phyloP scores from a whole-genome alignment of 306 rosid genomes.

The Trifolium repens region DNA sequence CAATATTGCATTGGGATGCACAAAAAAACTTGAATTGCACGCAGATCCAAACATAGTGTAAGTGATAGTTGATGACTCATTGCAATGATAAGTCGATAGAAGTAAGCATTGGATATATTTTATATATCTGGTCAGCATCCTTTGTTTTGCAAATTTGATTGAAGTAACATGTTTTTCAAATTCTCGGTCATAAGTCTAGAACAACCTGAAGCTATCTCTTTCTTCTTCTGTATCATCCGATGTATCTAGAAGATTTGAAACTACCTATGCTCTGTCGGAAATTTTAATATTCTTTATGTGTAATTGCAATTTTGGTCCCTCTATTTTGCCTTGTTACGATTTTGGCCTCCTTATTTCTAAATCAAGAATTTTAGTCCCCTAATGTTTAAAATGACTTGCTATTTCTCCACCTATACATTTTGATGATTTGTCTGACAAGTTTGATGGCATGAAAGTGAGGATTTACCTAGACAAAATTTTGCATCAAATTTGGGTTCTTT shows the following conservation, averaged over 20 bases:
- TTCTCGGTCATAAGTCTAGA: conserved; percentile 1
- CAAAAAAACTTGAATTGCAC: too few species aligned
- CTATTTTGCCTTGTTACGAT: not conserved
- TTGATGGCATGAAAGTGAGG: not conserved
- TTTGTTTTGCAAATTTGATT: conserved; percentile 18
- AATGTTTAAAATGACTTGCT: too few species aligned
- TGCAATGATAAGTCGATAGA: not conserved
- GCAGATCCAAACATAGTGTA: too few species aligned
- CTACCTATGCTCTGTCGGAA: not conserved
- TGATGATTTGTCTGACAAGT: not conserved
- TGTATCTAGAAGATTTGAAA: not conserved
- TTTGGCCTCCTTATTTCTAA: too few species aligned
- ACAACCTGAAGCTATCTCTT: not conserved
- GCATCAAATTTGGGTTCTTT: not conserved
- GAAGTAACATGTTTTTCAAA: not conserved
- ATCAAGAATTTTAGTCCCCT: not conserved
- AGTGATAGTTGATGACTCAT: conserved; percentile 1
- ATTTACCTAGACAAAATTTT: not conserved
- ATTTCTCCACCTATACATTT: not conserved
- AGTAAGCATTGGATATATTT: conserved; percentile 3
- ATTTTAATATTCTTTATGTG: not conserved
- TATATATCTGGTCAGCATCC: not conserved
- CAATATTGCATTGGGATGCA: too few species aligned
- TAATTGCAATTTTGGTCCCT: not conserved
- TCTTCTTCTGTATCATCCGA: not conserved